Base-by-base conservation (phyloP, 1,284 basidiomycete species). In the Malassezia sp. region DNA sequence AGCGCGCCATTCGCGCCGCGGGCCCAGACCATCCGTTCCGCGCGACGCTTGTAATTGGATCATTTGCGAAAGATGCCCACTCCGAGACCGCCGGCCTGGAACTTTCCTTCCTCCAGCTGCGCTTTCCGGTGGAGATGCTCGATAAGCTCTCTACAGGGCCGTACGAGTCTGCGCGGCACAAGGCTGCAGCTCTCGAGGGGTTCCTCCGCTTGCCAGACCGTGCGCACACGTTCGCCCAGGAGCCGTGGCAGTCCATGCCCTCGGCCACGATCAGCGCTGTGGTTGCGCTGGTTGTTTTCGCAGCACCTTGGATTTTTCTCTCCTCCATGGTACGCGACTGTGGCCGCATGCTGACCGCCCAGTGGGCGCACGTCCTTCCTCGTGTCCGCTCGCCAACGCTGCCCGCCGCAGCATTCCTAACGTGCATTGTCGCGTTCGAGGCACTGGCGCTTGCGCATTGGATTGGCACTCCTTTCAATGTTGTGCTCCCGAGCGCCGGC, bases 161-260 rank as follows among this genome's bases (percentile, higher is more conserved):
- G 9, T 30, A 24, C 2, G 18, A 10, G 10, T 42, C 33, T 6
- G 26, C 21, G 26, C 48, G 42, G 20, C 8, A 5, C 7, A 17
- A 30, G 7, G 42, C 42, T 10, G 48, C 40, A 14, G 22, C 17
- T 11, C 28, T 27, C 14, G 42, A 50, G 5, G 48, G 48, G 4
- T 50, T 50, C 29, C 8, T 14, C 15, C 48, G 42, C 5, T 32
- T 23, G 32, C 48, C 42, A 2, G 15, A 20, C 10, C 22, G 36
- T 31, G 11, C 23, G 9, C 48, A 50, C n/a, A 50, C 42, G 27
- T 50, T 50, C 28, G 42, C 38, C 7, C 24, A 11, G 10, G 48
- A 42, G 41, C 48, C 48, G 20, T 50, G 48, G 48, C 42, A 38
- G 22, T 34, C 32, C 15, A 50, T 50, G 48, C 48, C 48, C 4